Conservation (phyloP, 306 rosid genomes). For the Prunus fruticosa region DNA sequence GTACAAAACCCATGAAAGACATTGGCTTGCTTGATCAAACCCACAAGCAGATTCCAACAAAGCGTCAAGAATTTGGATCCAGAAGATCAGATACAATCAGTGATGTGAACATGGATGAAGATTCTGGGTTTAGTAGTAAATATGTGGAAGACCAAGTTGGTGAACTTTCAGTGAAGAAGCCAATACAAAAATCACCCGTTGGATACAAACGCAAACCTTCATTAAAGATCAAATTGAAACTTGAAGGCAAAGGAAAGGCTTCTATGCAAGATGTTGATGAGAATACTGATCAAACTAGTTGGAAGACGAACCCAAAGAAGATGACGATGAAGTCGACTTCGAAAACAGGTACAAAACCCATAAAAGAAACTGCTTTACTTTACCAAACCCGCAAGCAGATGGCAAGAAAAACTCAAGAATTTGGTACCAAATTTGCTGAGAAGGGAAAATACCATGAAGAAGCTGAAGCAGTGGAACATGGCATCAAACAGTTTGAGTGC, state of each 20-base stretch:
- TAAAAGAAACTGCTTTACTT: background rate
- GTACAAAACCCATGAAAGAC: background rate
- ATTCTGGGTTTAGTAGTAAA: background rate
- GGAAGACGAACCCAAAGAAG: background rate
- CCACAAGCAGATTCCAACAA: background rate
- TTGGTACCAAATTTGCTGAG: background rate
- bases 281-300: background rate
- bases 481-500: constrained; percentile 2
- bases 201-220: background rate
- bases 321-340: background rate
- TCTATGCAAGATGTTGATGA: background rate
- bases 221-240: background rate
- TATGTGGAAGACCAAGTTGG: background rate
- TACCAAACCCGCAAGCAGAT: constrained; percentile 2
- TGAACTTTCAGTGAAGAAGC: background rate
- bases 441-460: background rate
- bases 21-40: background rate
- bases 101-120: background rate
- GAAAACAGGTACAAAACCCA: background rate
- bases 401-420: background rate
- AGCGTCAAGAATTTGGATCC: background rate
- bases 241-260: background rate
- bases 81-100: background rate
- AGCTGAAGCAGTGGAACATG: background rate
- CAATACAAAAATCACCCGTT: background rate